Evolutionary conservation across 2,329 filamentous ascomycete species (phyloP).

Genomic region (Paraconiothyrium sp.): DNA sequence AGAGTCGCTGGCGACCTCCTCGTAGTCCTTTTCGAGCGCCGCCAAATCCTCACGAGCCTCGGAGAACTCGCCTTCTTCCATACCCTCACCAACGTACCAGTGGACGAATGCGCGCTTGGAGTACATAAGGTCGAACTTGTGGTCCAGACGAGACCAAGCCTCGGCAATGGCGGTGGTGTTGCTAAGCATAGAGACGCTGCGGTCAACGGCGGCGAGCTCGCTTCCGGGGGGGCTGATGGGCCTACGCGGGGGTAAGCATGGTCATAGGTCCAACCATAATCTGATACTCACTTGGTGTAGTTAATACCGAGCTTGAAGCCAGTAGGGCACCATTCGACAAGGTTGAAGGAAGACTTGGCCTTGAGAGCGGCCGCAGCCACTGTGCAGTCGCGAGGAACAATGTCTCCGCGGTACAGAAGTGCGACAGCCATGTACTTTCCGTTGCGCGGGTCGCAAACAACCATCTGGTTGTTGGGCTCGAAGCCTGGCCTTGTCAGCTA

Average conservation of each 20-base stretch:
- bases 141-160: conserved; percentile 75
- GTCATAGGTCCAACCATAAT: neutral
- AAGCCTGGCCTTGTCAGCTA: conserved; percentile 64
- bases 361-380: conserved; percentile 73
- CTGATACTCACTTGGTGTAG: conserved; percentile 64
- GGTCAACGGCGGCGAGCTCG: conserved; percentile 96
- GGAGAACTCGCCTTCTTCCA: conserved; percentile 91
- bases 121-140: conserved; percentile 83
- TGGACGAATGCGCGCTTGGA: conserved; percentile 80
- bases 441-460: conserved; percentile 76
- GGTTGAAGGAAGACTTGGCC: conserved; percentile 76
- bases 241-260: conserved; percentile 65
- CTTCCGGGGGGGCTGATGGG: conserved; percentile 95
- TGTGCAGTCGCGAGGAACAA: conserved; percentile 75
- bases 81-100: conserved; percentile 88
- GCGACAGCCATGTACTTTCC: conserved; percentile 81
- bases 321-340: conserved; percentile 79
- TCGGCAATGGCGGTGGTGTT: conserved; percentile 79
- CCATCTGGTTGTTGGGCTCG: conserved; percentile 82
- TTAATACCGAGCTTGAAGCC: conserved; percentile 81
- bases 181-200: conserved; percentile 85
- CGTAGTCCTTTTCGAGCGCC: conserved; percentile 86
- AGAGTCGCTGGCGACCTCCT: conserved; percentile 79
- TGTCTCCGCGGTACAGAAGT: conserved; percentile 76
- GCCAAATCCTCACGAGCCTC: conserved; percentile 88